Conservation (phyloP, 2,329 filamentous ascomycete genomes). For the Leptoxyphium fumago region DNA sequence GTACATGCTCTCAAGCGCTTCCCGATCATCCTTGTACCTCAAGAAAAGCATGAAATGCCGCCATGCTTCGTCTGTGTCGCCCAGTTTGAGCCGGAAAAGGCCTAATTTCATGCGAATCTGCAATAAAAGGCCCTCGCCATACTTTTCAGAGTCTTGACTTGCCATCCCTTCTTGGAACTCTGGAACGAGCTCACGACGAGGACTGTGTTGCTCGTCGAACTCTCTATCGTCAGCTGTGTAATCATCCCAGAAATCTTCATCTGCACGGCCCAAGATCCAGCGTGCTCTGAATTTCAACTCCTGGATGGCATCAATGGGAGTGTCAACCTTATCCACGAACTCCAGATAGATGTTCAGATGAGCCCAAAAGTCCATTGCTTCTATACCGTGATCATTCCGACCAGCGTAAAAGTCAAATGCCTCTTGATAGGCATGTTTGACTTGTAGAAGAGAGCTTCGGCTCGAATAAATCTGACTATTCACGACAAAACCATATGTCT, state of each 20-base stretch:
- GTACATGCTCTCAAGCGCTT: slow-evolving; percentile 50
- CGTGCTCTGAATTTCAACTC: slow-evolving; percentile 59
- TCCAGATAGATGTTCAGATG: slow-evolving; percentile 78
- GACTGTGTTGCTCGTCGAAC: slow-evolving; percentile 62
- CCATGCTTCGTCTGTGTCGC: slow-evolving; percentile 50
- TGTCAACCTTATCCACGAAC: slow-evolving; percentile 51
- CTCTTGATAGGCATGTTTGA: slow-evolving; percentile 30
- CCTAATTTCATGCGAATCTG: slow-evolving; percentile 77
- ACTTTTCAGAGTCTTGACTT: slow-evolving; percentile 38
- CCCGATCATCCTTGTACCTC: slow-evolving; percentile 37
- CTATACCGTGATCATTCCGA: slow-evolving; percentile 21
- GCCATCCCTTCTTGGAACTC: slow-evolving; percentile 41
- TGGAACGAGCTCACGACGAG: slow-evolving; percentile 44
- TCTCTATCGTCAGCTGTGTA: slow-evolving; percentile 53
- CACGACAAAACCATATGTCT: slow-evolving; percentile 30
- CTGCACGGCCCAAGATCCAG: slow-evolving; percentile 64
- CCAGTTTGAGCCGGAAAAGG: slow-evolving; percentile 61
- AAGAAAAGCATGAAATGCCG: slow-evolving; percentile 43
- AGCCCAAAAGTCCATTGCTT: slow-evolving; percentile 49
- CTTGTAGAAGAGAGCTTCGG: slow-evolving; percentile 1
- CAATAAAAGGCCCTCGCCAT: slow-evolving; percentile 60
- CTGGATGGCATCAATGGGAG: slow-evolving; percentile 50
- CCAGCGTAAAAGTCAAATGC: slow-evolving; percentile 35
- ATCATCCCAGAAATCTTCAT: slow-evolving; percentile 65
- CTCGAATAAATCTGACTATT: background rate